These are phyloP conservation scores for Breynia disticha DNA, from an alignment of 441 rosid genomes.

Conservation along the genomic window DNA sequence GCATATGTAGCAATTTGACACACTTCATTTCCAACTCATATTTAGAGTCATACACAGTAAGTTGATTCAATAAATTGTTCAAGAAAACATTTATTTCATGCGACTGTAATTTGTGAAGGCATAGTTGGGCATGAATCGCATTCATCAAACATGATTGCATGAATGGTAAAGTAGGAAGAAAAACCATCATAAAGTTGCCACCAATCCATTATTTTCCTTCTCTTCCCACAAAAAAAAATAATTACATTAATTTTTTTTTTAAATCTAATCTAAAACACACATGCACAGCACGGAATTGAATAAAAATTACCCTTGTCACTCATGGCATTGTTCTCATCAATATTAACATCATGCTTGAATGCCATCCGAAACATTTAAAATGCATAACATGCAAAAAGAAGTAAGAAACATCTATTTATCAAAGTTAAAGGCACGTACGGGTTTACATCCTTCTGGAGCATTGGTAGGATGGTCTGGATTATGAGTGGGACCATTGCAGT, in stretches of 20 bases:
- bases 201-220: background rate
- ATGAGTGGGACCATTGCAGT: slow-evolving; percentile 75
- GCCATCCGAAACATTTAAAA: background rate
- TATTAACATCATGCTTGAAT: too few species aligned
- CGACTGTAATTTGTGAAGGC: too few species aligned
- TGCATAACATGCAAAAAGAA: background rate
- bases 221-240: background rate
- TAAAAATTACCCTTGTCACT: too few species aligned
- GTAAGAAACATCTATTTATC: slow-evolving; percentile 4
- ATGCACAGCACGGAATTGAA: background rate
- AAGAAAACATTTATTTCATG: too few species aligned
- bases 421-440: slow-evolving; percentile 38
- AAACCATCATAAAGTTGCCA: background rate
- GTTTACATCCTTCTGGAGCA: slow-evolving; percentile 62
- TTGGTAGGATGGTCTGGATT: slow-evolving; percentile 76
- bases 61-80: too few species aligned
- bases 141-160: background rate
- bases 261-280: background rate
- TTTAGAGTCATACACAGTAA: too few species aligned
- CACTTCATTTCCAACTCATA: too few species aligned
- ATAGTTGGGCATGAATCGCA: too few species aligned
- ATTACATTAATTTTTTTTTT: background rate
- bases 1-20: too few species aligned
- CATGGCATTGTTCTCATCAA: too few species aligned
- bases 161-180: background rate